Evolutionary conservation across 75 land plant genomes (phyloP), one percentile per base, ranked within the genome.

Genomic region (Cryptomeria japonica): DNA sequence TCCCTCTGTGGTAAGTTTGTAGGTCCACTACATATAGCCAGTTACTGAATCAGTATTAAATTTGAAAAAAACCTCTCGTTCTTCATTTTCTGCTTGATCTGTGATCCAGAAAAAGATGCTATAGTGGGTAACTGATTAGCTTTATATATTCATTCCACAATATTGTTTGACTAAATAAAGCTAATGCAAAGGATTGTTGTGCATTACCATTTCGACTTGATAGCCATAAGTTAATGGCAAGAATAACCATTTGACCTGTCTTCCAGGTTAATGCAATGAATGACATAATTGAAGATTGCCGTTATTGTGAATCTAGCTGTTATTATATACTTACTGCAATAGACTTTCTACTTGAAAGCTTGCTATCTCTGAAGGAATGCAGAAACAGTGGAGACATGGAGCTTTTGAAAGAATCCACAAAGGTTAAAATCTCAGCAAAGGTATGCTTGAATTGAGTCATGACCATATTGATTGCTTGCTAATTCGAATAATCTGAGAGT

Each of bases 1-100:
- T 37, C 84, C 87, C 5, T 88, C 91, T 49, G 34, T 96, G 95
- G 98, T 95, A 91, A 58, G 91, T 82, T 44, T 11, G 3, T 87
- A 31, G 28, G 32, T 80, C 42, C 80, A 78, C 39, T 78, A 18
- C 25, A 78, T 78, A 78, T 22, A 44, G 13, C 12, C 28, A 47
- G 77, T 75, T 75, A 15, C 14, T 75, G 16, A 34, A 44, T 42
- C n/a, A 42, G n/a, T 39, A 8, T 80, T 25, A 6, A 42, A 42
- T 42, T 25, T 22, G 22, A 38, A 80, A 80, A 5, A 22, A 8
- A 18, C 12, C 42, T 25, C 19, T 10, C 2, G 10, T 8, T 31
- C 34, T 72, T 72, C 36, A 58, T 58, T 58, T 58, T 58, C 7
- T 58, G 5, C 64, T 3, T 58, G 64, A 58, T 3, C 64, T 38